Conservation (phyloP, 129 eudicot species). For the Flaveria sonorensis region DNA sequence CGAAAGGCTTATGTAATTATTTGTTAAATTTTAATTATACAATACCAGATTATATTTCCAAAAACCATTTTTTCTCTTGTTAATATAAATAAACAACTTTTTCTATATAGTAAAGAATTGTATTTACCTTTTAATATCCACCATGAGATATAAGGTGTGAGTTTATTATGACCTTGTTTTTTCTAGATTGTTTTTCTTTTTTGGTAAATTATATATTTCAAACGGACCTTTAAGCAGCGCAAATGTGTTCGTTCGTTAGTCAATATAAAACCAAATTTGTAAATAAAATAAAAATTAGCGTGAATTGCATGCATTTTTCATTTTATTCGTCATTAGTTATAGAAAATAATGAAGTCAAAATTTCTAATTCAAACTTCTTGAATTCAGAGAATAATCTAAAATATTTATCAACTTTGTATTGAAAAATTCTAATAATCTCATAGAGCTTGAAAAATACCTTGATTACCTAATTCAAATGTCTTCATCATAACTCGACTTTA, state of each 20-base stretch:
- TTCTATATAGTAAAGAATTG: not conserved
- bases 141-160: not conserved
- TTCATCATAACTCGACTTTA: too few species aligned
- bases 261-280: not conserved
- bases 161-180: not conserved
- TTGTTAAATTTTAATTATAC: not conserved
- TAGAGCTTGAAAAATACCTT: too few species aligned
- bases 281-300: slow-evolving; percentile 8
- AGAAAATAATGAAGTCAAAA: not conserved
- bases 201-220: not conserved
- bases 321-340: not conserved
- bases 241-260: not conserved
- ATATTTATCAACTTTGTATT: not conserved
- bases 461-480: too few species aligned
- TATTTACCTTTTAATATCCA: not conserved
- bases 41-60: not conserved
- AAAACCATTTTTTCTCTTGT: not conserved
- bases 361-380: not conserved
- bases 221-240: not conserved
- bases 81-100: not conserved
- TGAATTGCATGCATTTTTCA: slow-evolving; percentile 1
- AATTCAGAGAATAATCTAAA: not conserved
- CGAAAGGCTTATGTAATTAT: not conserved
- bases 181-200: not conserved
- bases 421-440: too few species aligned